Base-by-base conservation (phyloP, 192 early-diverging fungal genomes). In the Gonapodya sp. region DNA sequence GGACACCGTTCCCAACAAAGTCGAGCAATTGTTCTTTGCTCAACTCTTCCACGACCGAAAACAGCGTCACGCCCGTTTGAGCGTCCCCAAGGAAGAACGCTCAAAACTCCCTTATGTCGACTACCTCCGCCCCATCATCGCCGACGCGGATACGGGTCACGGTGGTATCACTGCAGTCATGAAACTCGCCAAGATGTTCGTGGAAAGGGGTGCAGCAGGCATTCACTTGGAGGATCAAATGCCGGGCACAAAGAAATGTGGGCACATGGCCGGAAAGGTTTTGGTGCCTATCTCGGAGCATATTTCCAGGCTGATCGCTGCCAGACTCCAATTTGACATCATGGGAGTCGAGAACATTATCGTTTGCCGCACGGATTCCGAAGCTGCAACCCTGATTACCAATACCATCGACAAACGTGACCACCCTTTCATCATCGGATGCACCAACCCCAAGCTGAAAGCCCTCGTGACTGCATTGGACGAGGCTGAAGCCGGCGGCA, bases 231-330 rank as follows among this genome's bases (percentile, higher is more conserved):
- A 97, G 86, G 95, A 97, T 88, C 95, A 97, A 86, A 93, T 94
- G 36, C 92, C 97, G 32, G 93, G 94, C 82, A 97, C 95, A 83
- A 98, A 98, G 85, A 98, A 98, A 91, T 98, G 97, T 85, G 97
- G 97, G 30, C 97, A 98, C 87, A 98, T 98, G 97, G 97, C 95
- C 73, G 97, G 97, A 75, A 98, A 98, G 86, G 97, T 98, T 35
- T 86, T 98, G n/a, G 97, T 98, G 1, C 97, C 97, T 31, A 95
- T 97, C 36, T 93, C 93, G 0, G 96, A 98, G 87, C 97, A 98
- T 89, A 96, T 97, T 87, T 97, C 96, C 90, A 93, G 96, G 46
- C 88, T 98, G 77, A 93, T 98, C 30, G 96, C 96, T 81, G 92
- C 94, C 84, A 93, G 97, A 84, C 92, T 96, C 73, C 97, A 98